phyloP scores from a whole-genome alignment of 163 green algal species.

The Chlorella variabilis region DNA sequence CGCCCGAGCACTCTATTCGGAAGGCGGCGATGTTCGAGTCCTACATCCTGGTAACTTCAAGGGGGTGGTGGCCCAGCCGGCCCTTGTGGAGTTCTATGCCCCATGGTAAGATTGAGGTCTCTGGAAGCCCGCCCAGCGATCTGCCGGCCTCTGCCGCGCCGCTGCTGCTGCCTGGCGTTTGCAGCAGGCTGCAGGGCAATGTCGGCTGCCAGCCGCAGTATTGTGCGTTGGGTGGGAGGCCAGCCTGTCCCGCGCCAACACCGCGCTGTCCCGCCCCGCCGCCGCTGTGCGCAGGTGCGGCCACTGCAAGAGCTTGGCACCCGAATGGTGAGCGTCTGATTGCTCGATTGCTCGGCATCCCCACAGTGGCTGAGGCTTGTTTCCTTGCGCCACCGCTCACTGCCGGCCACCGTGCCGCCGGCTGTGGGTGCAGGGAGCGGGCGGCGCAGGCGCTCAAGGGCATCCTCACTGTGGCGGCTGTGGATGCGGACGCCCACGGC shows the following conservation, averaged over 20 bases:
- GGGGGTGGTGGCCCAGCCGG: constrained; percentile 52
- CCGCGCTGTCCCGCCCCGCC: neutral
- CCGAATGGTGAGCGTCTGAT: constrained; percentile 52
- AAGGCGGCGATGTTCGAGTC: constrained; percentile 39
- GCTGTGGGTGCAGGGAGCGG: constrained; percentile 53
- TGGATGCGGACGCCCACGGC: constrained; percentile 85
- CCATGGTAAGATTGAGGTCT: constrained; percentile 43
- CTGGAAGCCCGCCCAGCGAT: neutral
- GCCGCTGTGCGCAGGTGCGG: constrained; percentile 55
- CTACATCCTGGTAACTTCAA: constrained; percentile 63
- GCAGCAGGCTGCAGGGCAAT: neutral
- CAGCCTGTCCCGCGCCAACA: no score
- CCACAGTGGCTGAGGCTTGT: no score
- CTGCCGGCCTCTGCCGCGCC: neutral
- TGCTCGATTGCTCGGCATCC: no score
- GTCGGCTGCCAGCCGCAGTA: no score
- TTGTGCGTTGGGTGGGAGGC: no score
- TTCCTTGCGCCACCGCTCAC: neutral
- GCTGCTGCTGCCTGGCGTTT: neutral
- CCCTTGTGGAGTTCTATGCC: constrained; percentile 69
- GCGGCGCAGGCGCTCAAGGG: constrained; percentile 74
- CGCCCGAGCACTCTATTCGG: neutral
- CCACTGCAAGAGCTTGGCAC: constrained; percentile 68
- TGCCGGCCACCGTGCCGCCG: neutral
- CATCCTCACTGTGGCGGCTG: constrained; percentile 80